Percentiles rank a stretch among this genome's conserved stretches.
phyloP scores from a whole-genome alignment of 495 filamentous ascomycete genomes.

The Aspergillus wentii region DNA sequence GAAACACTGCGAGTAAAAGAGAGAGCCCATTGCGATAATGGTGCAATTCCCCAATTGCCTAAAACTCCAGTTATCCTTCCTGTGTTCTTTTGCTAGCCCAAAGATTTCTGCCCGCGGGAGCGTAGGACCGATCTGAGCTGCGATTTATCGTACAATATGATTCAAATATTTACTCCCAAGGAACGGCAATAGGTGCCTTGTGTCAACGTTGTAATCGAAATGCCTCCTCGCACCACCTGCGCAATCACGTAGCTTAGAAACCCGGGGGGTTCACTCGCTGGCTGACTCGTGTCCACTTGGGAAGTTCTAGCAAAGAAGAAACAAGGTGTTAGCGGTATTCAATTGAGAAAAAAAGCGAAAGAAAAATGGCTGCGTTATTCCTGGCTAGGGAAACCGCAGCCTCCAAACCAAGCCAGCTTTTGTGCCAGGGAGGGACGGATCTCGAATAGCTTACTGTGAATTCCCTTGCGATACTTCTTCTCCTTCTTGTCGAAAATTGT shows the following conservation, averaged over 20 bases:
- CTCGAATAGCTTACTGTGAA: conserved; percentile 97
- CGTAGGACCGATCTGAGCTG: conserved; percentile 6
- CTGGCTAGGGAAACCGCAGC: no score
- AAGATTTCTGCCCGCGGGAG: no score
- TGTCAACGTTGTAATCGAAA: not conserved
- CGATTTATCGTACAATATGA: conserved; percentile 32
- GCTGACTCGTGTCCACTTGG: conserved; percentile 93
- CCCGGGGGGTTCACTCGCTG: conserved; percentile 91
- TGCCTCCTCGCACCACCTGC: no score
- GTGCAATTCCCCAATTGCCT: conserved; percentile 27
- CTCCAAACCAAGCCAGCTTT: no score
- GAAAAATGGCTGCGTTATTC: no score
- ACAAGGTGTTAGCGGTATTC: conserved; percentile 1
- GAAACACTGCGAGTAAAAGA: conserved; percentile 22
- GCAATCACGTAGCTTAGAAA: conserved; percentile 60
- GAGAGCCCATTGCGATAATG: conserved; percentile 9
- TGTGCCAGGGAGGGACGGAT: no score
- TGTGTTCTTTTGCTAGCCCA: conserved; percentile 16
- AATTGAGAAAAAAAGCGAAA: conserved; percentile 1
- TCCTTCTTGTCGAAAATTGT: conserved; percentile 95
- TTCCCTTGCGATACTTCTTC: conserved; percentile 90
- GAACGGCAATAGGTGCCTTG: not conserved
- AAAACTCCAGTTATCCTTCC: conserved; percentile 34
- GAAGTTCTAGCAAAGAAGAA: conserved; percentile 56
- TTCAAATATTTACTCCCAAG: conserved; percentile 1